phyloP scores from a whole-genome alignment of 176 grass and related monocot genomes.

The Hordeum marinum region DNA sequence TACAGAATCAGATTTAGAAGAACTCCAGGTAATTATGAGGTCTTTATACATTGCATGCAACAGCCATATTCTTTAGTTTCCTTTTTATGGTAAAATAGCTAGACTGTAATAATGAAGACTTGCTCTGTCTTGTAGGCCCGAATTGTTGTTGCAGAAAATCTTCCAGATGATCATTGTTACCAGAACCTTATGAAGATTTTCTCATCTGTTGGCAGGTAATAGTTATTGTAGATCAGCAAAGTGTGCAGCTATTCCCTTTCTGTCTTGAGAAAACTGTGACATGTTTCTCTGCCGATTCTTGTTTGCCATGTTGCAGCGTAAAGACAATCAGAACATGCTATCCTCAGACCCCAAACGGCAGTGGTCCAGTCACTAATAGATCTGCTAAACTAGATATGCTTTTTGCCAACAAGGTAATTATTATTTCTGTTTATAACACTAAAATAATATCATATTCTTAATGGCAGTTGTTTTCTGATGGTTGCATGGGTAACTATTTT shows the following conservation, averaged over 20 bases:
- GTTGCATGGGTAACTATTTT: neutral
- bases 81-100: neutral
- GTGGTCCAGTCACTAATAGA: slow-evolving; percentile 71
- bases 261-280: neutral
- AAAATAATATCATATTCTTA: neutral
- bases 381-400: slow-evolving; percentile 98
- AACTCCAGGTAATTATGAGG: slow-evolving; percentile 60
- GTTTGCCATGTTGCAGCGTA: slow-evolving; percentile 56
- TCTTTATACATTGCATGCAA: neutral
- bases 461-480: neutral
- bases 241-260: neutral
- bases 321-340: slow-evolving; percentile 98
- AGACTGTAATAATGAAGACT: slow-evolving; percentile 6
- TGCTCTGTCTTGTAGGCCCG: slow-evolving; percentile 53
- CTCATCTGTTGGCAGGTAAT: slow-evolving; percentile 88
- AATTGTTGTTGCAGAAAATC: slow-evolving; percentile 95
- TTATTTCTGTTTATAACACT: neutral
- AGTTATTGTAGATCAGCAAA: slow-evolving; percentile 12
- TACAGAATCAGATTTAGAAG: slow-evolving; percentile 89
- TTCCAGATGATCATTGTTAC: slow-evolving; percentile 99
- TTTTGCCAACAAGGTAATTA: slow-evolving; percentile 92
- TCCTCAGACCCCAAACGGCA: slow-evolving; percentile 82
- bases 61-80: slow-evolving; percentile 5
- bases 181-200: slow-evolving; percentile 98
- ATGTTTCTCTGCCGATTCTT: slow-evolving; percentile 13